Percentiles rank a stretch among this genome's conserved stretches.
Evolutionary conservation across 2,329 filamentous ascomycete species (phyloP).

Genomic region (Akanthomyces lecanii): DNA sequence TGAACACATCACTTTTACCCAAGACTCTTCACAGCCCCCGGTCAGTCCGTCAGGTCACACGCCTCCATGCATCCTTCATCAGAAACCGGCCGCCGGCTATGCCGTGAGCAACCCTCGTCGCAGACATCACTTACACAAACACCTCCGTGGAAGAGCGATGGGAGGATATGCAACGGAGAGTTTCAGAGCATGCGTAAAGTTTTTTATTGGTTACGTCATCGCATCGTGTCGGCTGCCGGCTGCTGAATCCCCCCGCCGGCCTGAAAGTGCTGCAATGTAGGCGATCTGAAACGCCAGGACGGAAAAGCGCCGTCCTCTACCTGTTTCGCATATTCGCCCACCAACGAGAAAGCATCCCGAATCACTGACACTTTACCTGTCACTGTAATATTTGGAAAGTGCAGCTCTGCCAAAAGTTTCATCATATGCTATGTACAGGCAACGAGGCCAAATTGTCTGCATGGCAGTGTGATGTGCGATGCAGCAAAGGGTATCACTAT

Average conservation of each 20-base stretch:
- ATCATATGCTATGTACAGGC: not conserved
- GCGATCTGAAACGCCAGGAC: too few relatives aligned
- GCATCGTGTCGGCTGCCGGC: too few relatives aligned
- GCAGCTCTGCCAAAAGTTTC: not conserved
- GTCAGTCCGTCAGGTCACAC: not conserved
- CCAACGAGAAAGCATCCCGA: too few relatives aligned
- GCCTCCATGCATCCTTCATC: not conserved
- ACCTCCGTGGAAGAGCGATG: too few relatives aligned
- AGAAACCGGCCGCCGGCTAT: not conserved
- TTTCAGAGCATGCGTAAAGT: not conserved
- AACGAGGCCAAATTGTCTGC: not conserved
- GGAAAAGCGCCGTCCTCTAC: too few relatives aligned
- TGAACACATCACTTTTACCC: too few relatives aligned
- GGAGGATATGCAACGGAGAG: not conserved
- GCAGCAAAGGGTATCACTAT: not conserved
- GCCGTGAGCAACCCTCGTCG: not conserved
- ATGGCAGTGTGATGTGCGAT: not conserved
- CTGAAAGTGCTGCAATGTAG: too few relatives aligned
- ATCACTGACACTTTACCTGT: too few relatives aligned
- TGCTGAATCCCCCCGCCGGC: too few relatives aligned
- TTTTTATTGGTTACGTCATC: too few relatives aligned
- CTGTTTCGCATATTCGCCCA: too few relatives aligned
- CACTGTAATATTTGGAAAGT: not conserved
- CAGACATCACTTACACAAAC: not conserved
- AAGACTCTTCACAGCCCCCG: too few relatives aligned